Evolutionary conservation across 176 grass and related monocot species (phyloP), one percentile per base, ranked within the genome.

Genomic region (Carex littledalei): DNA sequence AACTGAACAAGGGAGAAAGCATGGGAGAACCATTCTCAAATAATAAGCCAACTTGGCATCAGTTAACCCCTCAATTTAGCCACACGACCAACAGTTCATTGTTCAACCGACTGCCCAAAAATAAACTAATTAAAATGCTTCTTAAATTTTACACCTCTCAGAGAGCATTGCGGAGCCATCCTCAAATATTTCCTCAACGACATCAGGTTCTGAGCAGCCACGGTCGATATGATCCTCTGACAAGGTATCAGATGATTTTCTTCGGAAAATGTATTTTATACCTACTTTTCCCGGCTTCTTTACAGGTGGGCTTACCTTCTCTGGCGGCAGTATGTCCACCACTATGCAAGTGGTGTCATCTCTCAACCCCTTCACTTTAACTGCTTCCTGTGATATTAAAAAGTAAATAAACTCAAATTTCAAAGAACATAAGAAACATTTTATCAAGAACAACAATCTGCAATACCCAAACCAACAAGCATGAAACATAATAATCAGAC

Each of bases 341-440:
- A 98, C 93, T 81, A 98, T 90, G 89, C 95, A 98, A 15, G 95
- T 98, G 79, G 91, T 98, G 71, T 98, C 92, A 85, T 98, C 92
- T 83, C 88, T 85, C 84, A 98, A 79, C 26, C 95, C 95, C 57
- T 91, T 98, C 41, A 81, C 81, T 81, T 89, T 90, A 67, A 98
- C 86, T 86, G 91, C 85, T 93, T 98, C 92, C 95, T 98, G 86
- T 3, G 81, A 53, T 78, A 37, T 60, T 45, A 79, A 89, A 4
- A 63, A 49, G 35, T 18, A 53, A 82, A 64, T 59, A 52, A 57
- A 56, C 24, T 56, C 14, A 57, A 57, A 53, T 56, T 54, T 52
- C 18, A 34, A 32, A 18, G 31, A 11, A 71, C 13, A 77, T 6
- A 54, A 31, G 22, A 16, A 17, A 3, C 4, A 7, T 50, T 4